Base-by-base conservation (phyloP, 2,329 filamentous ascomycete genomes). In the Nothophaeocryptopus gaeumannii region DNA sequence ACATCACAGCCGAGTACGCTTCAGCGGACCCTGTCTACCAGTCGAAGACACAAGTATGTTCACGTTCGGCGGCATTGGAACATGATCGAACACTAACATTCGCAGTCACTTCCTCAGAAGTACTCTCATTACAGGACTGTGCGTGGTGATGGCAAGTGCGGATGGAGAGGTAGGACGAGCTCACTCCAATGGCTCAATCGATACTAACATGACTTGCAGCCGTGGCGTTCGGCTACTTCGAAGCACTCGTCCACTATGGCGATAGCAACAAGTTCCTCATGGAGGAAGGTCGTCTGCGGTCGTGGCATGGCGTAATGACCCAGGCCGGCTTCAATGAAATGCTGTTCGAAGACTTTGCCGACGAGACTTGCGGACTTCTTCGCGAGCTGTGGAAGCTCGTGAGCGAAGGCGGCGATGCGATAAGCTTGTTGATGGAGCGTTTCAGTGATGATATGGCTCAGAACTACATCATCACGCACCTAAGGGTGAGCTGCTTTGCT, bases 131-230 rank as follows among this genome's bases (percentile, higher is more conserved):
- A 92, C 67, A 88, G 93, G 47, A 85, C 85, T 9, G 83, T 96
- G 68, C 85, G 87, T 70, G 92, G 93, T 45, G 92, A 97, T 72
- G 93, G 93, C 51, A 95, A 95, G 68, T 97, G 93, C 72, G 93
- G 92, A 64, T 97, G 93, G 92, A 83, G 92, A 85, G 93, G 92
- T 96, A 78, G 76, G 84, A 47, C 38, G n/a, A 33, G 13, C 15
- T 37, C 30, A 50, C 46, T 47, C 36, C 45, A 53, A 45, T 11
- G 29, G 16, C 52, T 55, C 15, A 36, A 8, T 30, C 2, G 10
- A 15, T 34, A 42, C 56, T 73, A 50, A 74, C 61, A 30, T 53
- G 31, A 40, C 41, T 39, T 36, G 12, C 68, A 97, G 93, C 92
- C 44, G 87, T 96, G 66, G 90, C 85, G 16, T 99, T 95, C 70